phyloP scores from a whole-genome alignment of 176 grass and related monocot species.

The Raddia distichophylla region DNA sequence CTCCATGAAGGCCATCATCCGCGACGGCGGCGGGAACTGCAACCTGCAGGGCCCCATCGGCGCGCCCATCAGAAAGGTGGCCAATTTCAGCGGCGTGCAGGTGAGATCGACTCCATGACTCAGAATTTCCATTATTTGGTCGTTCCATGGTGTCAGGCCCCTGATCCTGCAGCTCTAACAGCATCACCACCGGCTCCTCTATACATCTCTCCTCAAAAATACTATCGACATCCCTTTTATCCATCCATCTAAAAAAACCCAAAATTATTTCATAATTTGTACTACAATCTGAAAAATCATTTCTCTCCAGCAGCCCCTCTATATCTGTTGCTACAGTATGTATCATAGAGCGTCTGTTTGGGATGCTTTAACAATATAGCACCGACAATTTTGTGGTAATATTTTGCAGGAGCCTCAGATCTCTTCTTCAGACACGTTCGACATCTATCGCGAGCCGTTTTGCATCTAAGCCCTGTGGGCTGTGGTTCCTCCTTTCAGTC shows the following conservation, averaged over 20 bases:
- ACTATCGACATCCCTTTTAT: too few relatives aligned
- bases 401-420: conserved; percentile 80
- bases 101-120: conserved; percentile 21
- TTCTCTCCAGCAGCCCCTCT: too few relatives aligned
- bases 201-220: too few relatives aligned
- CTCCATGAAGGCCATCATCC: conserved; percentile 64
- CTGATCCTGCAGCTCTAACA: too few relatives aligned
- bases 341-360: too few relatives aligned
- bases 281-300: too few relatives aligned
- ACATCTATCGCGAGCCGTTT: conserved; percentile 64
- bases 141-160: too few relatives aligned
- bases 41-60: conserved; percentile 53
- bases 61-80: conserved; percentile 49
- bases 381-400: not conserved
- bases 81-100: conserved; percentile 64
- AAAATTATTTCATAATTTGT: too few relatives aligned
- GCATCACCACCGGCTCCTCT: too few relatives aligned
- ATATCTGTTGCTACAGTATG: too few relatives aligned
- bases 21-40: conserved; percentile 16
- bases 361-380: too few relatives aligned
- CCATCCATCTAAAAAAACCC: too few relatives aligned
- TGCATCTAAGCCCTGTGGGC: conserved; percentile 41
- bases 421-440: conserved; percentile 68
- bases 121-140: not conserved
- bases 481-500: not conserved